Percentiles rank a stretch among this genome's conserved stretches.
Evolutionary conservation across 2,329 filamentous ascomycete species (phyloP).

Genomic region (Dendrostoma leiphaemia): DNA sequence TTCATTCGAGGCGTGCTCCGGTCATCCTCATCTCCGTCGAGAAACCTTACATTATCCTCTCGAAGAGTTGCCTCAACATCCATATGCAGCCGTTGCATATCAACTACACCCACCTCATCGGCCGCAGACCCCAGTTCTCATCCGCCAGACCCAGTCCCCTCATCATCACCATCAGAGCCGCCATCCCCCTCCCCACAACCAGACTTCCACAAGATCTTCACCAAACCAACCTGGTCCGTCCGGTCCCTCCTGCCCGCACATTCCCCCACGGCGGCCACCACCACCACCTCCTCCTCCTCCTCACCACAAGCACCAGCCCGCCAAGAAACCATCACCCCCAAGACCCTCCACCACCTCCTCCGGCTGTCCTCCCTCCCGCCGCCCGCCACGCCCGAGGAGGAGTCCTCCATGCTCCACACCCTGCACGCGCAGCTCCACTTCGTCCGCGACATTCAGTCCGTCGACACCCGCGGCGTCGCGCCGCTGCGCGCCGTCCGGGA

Average conservation of each 20-base stretch:
- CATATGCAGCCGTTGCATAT: conserved; percentile 7
- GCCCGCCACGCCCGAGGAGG: conserved; percentile 61
- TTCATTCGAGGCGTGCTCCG: not conserved
- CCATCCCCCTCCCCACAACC: not conserved
- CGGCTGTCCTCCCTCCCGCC: conserved; percentile 83
- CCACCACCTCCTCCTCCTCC: not conserved
- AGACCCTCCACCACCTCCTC: conserved; percentile 78
- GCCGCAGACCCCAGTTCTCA: not conserved
- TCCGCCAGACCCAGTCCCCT: not conserved
- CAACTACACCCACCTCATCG: not conserved
- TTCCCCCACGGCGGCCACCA: conserved; percentile 21
- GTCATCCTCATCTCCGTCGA: not conserved
- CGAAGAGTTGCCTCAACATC: not conserved
- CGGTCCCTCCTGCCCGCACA: conserved; percentile 63
- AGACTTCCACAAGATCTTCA: conserved; percentile 43
- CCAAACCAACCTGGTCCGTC: conserved; percentile 80
- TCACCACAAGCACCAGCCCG: conserved; percentile 17
- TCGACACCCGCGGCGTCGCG: conserved; percentile 70
- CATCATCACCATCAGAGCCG: not conserved
- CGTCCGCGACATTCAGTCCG: conserved; percentile 78
- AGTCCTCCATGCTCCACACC: conserved; percentile 68
- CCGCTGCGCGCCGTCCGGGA: conserved; percentile 80
- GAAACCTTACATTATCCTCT: not conserved
- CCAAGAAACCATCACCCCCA: conserved; percentile 53
- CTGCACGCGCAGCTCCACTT: conserved; percentile 85